Conservation (phyloP, 1,284 basidiomycete genomes). For the Phlebopus sp. region DNA sequence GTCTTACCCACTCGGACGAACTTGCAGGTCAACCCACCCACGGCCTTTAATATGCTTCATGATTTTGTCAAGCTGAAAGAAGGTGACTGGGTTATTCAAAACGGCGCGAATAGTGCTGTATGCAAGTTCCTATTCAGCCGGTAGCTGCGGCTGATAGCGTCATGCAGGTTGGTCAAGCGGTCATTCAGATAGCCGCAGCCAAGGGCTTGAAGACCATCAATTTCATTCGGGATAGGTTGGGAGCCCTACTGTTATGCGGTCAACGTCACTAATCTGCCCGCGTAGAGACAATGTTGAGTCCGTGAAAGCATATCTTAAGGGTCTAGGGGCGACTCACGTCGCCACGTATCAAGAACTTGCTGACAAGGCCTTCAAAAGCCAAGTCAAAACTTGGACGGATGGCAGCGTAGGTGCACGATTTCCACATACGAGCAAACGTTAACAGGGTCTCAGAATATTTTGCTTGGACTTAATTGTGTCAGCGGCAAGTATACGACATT, state of each 20-base stretch:
- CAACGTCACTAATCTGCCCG: slow-evolving; percentile 1
- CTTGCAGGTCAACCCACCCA: slow-evolving; percentile 76
- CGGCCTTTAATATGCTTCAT: slow-evolving; percentile 77
- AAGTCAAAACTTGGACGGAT: slow-evolving; percentile 57
- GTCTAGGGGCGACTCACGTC: slow-evolving; percentile 70
- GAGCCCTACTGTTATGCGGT: background rate
- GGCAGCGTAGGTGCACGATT: slow-evolving; percentile 44
- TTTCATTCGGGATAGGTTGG: slow-evolving; percentile 68
- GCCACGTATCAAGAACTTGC: slow-evolving; percentile 70
- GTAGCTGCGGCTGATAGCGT: slow-evolving; percentile 3
- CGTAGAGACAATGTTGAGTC: slow-evolving; percentile 50
- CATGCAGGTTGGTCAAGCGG: slow-evolving; percentile 68
- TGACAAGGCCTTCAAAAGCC: slow-evolving; percentile 49
- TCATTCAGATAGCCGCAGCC: slow-evolving; percentile 76
- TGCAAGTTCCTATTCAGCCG: slow-evolving; percentile 3
- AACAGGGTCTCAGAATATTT: slow-evolving; percentile 42
- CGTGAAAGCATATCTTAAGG: slow-evolving; percentile 49
- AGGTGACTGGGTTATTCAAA: slow-evolving; percentile 79
- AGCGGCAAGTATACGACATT: slow-evolving; percentile 65
- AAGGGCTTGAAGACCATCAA: slow-evolving; percentile 73
- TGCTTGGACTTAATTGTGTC: slow-evolving; percentile 77
- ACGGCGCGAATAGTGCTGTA: slow-evolving; percentile 83
- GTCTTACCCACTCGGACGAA: background rate
- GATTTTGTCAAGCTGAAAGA: slow-evolving; percentile 61
- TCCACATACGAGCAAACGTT: background rate